These are phyloP conservation scores for Ophryocystis elektroscirrha DNA, from an alignment of 169 alveolate genomes.

Conservation along the genomic window DNA sequence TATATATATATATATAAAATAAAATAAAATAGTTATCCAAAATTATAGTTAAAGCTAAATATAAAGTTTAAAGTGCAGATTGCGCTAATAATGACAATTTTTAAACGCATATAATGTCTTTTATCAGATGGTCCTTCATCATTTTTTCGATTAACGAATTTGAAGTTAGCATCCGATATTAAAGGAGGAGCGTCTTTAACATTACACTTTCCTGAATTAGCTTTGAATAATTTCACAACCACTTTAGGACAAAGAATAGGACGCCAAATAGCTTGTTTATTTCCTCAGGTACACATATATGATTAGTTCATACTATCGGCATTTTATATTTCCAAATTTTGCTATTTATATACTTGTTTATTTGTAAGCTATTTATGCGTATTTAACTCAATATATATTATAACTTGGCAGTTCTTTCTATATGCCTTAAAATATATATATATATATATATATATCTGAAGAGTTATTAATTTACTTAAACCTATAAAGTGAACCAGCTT, in stretches of 20 bases:
- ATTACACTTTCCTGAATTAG: constrained; percentile 65
- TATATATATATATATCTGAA: neutral
- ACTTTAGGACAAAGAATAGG: constrained; percentile 87
- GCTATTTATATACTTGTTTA: neutral
- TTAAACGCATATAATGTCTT: neutral
- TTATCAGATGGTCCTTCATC: constrained; percentile 19
- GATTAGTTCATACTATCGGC: neutral
- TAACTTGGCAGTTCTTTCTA: neutral
- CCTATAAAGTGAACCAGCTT: neutral
- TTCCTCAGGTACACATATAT: constrained; percentile 46
- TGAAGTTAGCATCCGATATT: constrained; percentile 16
- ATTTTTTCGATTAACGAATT: constrained; percentile 9
- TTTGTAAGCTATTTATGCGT: neutral
- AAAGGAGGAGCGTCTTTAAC: constrained; percentile 9
- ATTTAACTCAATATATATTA: neutral
- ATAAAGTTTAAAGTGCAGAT: neutral
- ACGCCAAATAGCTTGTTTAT: constrained; percentile 77
- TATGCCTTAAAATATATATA: neutral
- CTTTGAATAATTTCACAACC: constrained; percentile 80
- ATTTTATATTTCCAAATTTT: neutral
- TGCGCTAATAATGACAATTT: neutral
- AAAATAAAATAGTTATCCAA: too few relatives aligned
- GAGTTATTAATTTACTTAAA: neutral
- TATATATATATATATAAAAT: neutral
- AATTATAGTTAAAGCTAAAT: neutral